A percentile compares a stretch with the other conserved stretches of the same genome.
These are phyloP conservation scores for Colletotrichum neosansevieriae DNA, from an alignment of 2,329 filamentous ascomycete species.

Conservation along the genomic window DNA sequence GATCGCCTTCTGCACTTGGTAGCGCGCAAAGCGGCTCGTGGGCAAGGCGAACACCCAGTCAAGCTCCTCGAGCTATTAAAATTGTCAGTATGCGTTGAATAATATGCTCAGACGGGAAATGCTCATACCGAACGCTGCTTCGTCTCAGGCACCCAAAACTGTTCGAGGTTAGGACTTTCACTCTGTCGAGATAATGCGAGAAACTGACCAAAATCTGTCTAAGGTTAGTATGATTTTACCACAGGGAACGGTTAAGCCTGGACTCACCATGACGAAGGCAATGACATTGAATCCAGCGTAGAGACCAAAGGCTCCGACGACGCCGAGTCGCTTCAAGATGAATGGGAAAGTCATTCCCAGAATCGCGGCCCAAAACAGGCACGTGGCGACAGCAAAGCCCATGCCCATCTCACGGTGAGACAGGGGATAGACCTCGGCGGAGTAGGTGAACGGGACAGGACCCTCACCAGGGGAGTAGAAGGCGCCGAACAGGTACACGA, in stretches of 20 bases:
- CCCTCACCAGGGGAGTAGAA: constrained; percentile 63
- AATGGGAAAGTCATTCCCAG: constrained; percentile 73
- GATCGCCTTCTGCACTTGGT: constrained; percentile 50
- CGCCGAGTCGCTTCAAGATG: constrained; percentile 59
- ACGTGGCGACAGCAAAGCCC: constrained; percentile 76
- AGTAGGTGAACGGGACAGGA: constrained; percentile 76
- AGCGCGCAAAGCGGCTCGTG: constrained; percentile 47
- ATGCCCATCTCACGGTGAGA: constrained; percentile 80
- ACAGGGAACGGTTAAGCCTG: too few species aligned
- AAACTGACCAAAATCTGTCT: too few species aligned
- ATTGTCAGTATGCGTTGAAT: too few species aligned
- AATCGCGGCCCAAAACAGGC: constrained; percentile 70
- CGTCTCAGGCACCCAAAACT: constrained; percentile 69
- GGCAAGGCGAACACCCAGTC: constrained; percentile 54
- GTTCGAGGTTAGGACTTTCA: constrained; percentile 42
- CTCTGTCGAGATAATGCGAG: too few species aligned
- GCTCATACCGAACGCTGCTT: constrained; percentile 50
- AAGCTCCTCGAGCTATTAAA: constrained; percentile 55
- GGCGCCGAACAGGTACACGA: constrained; percentile 47
- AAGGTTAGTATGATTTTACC: too few species aligned
- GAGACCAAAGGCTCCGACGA: constrained; percentile 59
- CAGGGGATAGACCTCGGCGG: constrained; percentile 77
- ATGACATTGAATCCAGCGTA: constrained; percentile 68
- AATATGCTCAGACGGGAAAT: too few species aligned
- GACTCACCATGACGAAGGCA: constrained; percentile 63